phyloP scores from a whole-genome alignment of 805 yeast species.

The Hyphopichia homilentoma region DNA sequence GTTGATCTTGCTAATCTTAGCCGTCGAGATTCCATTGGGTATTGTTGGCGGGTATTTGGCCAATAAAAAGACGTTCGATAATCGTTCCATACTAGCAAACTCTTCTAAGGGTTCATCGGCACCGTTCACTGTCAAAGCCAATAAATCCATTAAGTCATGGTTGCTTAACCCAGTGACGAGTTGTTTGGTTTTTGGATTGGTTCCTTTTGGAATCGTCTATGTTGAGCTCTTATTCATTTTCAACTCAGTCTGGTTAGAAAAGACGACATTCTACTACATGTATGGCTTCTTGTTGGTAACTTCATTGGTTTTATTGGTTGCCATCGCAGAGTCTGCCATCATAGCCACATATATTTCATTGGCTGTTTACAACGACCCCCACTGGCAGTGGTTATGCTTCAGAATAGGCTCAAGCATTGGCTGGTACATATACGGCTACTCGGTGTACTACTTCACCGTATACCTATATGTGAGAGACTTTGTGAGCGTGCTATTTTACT shows the following conservation, averaged over 20 bases:
- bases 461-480: constrained; percentile 62
- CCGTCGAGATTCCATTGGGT: constrained; percentile 73
- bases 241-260: constrained; percentile 76
- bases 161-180: constrained; percentile 21
- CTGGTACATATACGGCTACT: constrained; percentile 63
- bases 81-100: constrained; percentile 4
- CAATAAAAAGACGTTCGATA: constrained; percentile 28
- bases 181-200: constrained; percentile 55
- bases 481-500: constrained; percentile 63
- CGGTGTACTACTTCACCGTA: constrained; percentile 60
- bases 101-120: background rate
- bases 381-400: constrained; percentile 86
- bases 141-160: constrained; percentile 12
- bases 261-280: constrained; percentile 72
- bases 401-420: constrained; percentile 67
- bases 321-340: constrained; percentile 68
- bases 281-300: constrained; percentile 74
- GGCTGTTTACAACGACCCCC: constrained; percentile 47
- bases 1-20: constrained; percentile 54
- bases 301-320: constrained; percentile 52
- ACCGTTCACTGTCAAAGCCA: background rate
- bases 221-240: constrained; percentile 72
- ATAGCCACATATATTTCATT: constrained; percentile 65
- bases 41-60: constrained; percentile 64
- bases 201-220: constrained; percentile 79